Base-by-base conservation (phyloP, 306 rosid species). In the Vigna angularis region DNA sequence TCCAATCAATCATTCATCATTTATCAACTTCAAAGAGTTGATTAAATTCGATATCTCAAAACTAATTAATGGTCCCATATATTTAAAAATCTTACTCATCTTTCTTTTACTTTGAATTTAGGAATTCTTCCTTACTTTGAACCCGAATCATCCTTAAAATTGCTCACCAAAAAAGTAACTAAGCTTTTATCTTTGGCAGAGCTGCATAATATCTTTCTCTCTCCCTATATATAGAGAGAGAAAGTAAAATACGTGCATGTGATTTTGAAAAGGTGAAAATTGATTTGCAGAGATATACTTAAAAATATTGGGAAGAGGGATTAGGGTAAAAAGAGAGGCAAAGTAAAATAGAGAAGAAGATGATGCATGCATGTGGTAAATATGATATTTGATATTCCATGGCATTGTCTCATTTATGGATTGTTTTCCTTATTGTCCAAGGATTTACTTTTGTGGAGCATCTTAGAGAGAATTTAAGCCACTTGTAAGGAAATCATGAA, bases 401-500 rank as follows among this genome's bases (percentile, higher is more conserved):
- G 5, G 52, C 7, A 77, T 80, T 85, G 91, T 79, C 85, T 79
- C 84, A 57, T 75, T 70, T 83, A 74, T 78, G 38, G 70, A 62
- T 62, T 18, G 50, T 75, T 70, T 74, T 85, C 83, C 83, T 66
- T 52, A 76, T 73, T 71, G 76, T 80, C 87, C 88, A 85, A 83
- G 66, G 55, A 65, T 83, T 85, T 83, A 75, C 89, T 85, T 85
- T 88, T 85, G 81, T 70, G 20, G 40, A 76, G 84, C 87, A 79
- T 81, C 87, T 72, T 77, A 57, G 78, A 57, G 20, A 79, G 75
- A 85, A 85, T 88, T 81, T 71, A 74, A 75, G 82, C 87, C 85
- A 86, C 78, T 85, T 87, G 88, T 83, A 82, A 71, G 77, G 65
- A 79, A 56, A 70, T 66, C 57, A 65, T 71, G 49, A 57, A 64